phyloP scores from a whole-genome alignment of 768 basidiomycete species.

The Kwoniella pini region DNA sequence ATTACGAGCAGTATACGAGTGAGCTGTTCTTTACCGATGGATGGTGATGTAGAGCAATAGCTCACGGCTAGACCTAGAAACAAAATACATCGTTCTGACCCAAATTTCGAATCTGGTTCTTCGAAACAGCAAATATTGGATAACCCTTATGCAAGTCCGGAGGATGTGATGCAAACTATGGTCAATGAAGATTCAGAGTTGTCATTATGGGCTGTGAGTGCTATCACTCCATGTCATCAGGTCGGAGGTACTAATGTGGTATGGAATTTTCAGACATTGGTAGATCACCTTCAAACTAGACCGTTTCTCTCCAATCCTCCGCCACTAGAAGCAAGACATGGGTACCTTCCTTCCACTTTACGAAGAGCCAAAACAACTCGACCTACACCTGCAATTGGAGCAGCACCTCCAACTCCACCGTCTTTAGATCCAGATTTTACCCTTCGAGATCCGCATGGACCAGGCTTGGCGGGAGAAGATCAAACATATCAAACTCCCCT shows the following conservation, averaged over 20 bases:
- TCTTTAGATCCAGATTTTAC: constrained; percentile 50
- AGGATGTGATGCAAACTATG: constrained; percentile 42
- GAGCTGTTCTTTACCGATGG: not conserved
- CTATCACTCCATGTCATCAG: not conserved
- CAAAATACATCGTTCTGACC: constrained; percentile 32
- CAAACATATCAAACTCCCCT: constrained; percentile 81
- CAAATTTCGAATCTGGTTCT: constrained; percentile 28
- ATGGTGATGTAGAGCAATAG: not conserved
- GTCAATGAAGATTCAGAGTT: constrained; percentile 44
- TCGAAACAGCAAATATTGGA: constrained; percentile 24
- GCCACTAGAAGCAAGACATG: constrained; percentile 47
- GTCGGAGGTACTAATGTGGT: not conserved
- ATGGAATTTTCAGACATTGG: constrained; percentile 26
- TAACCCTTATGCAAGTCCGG: constrained; percentile 44
- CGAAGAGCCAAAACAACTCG: constrained; percentile 30
- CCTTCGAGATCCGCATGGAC: constrained; percentile 44
- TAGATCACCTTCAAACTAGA: constrained; percentile 47
- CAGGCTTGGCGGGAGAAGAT: constrained; percentile 47
- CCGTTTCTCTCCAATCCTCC: constrained; percentile 36
- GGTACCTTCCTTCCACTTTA: constrained; percentile 46
- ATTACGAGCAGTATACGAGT: constrained; percentile 37
- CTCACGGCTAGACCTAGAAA: constrained; percentile 25
- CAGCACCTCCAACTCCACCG: not conserved
- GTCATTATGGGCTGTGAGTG: constrained; percentile 39
- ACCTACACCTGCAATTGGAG: constrained; percentile 12